phyloP scores from a whole-genome alignment of 1,284 basidiomycete species.

The Xerocomus nothofagi region DNA sequence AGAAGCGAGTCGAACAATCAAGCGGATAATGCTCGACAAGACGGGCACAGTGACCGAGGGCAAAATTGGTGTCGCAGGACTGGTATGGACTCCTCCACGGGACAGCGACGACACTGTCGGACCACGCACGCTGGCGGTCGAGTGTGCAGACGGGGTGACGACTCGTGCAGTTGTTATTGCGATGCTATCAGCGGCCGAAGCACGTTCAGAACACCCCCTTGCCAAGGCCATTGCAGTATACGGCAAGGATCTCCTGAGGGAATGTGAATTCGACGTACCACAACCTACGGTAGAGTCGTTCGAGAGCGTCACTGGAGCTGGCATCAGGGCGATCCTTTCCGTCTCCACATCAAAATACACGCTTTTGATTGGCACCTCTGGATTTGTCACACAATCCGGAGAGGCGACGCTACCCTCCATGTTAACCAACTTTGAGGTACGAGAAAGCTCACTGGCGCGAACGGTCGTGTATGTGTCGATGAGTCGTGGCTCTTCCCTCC shows the following conservation, averaged over 20 bases:
- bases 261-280: constrained; percentile 37
- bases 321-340: constrained; percentile 71
- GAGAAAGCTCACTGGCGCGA: constrained; percentile 71
- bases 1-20: constrained; percentile 85
- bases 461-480: constrained; percentile 86
- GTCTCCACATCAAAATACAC: constrained; percentile 50
- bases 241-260: constrained; percentile 65
- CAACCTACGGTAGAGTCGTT: constrained; percentile 62
- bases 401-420: constrained; percentile 54
- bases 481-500: constrained; percentile 36
- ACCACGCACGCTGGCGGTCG: constrained; percentile 45
- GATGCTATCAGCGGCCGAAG: constrained; percentile 85
- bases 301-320: constrained; percentile 87
- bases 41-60: constrained; percentile 96
- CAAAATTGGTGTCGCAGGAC: constrained; percentile 70
- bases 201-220: constrained; percentile 93
- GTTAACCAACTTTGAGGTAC: constrained; percentile 61
- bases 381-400: constrained; percentile 61
- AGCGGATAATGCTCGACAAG: constrained; percentile 91
- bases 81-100: constrained; percentile 70
- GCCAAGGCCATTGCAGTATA: constrained; percentile 88
- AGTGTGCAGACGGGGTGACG: constrained; percentile 62
- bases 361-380: constrained; percentile 74
- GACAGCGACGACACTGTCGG: constrained; percentile 35
- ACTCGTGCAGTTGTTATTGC: constrained; percentile 67